Base-by-base conservation (phyloP, 306 rosid genomes). In the Neltuma alba region DNA sequence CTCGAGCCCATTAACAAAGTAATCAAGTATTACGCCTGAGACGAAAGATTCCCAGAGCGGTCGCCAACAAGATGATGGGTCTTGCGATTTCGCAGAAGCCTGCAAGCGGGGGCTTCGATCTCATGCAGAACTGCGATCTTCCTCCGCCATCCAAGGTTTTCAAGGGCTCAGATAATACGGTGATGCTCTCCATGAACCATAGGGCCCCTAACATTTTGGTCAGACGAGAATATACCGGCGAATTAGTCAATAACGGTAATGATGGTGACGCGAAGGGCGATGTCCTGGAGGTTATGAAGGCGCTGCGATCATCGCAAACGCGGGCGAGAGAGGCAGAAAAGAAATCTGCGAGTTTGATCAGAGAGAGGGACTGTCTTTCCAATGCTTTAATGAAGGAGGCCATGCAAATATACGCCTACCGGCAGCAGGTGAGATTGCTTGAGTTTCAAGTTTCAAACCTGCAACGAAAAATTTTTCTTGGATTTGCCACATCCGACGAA, bases 71-170 rank as follows among this genome's bases (percentile, higher is more conserved):
- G 38, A 66, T 80, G 50, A 76, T 81, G 92, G 91, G 88, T 76
- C 36, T 87, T 70, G 64, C 79, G 50, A 44, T 65, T 83, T 87
- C 89, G 67, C 90, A 82, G 40, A 83, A 81, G 75, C 76, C 80
- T 25, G 41, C 45, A 11, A n/a, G 28, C 50, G 31, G 63, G 30
- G 84, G 92, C 70, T 34, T 85, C 37, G 91, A 91, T 74, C 97
- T 91, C 27, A 85, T 93, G 86, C 96, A 84, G 89, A 93, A 95
- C 75, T 91, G 99, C 60, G 99, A 95, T 86, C 97, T 93, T 74
- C 99, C 99, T 33, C 98, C 98, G 23, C 99, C 99, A 16, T 77
- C 86, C 71, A 95, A 89, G 88, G 76, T 89, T 73, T 91, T 91
- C n/a, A 61, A 79, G 20, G 89, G 93, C 5, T 75, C 86, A 20